Conservation (phyloP, 2,329 filamentous ascomycete species). For the Coleophoma eucalyptorum region DNA sequence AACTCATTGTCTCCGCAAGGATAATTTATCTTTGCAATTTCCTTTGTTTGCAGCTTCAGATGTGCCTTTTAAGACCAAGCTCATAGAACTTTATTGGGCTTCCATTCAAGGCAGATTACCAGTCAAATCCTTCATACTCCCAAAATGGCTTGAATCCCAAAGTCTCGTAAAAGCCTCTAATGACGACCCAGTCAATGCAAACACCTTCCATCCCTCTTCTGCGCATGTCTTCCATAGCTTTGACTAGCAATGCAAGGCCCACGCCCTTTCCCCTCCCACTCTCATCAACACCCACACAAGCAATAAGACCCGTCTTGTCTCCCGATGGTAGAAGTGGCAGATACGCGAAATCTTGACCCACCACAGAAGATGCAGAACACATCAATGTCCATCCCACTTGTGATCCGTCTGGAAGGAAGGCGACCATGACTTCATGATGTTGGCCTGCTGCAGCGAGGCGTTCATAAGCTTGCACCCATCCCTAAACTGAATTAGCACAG, state of each 20-base stretch:
- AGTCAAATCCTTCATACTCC: slow-evolving; percentile 30
- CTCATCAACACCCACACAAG: slow-evolving; percentile 37
- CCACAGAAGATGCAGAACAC: slow-evolving; percentile 28
- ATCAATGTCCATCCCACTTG: slow-evolving; percentile 43
- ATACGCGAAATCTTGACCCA: slow-evolving; percentile 35
- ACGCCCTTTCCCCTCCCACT: slow-evolving; percentile 33
- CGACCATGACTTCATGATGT: slow-evolving; percentile 36
- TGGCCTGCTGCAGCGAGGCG: slow-evolving; percentile 28
- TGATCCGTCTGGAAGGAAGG: slow-evolving; percentile 30
- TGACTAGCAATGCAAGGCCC: slow-evolving; percentile 36
- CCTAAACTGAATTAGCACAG: slow-evolving; percentile 17
- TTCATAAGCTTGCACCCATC: slow-evolving; percentile 37
- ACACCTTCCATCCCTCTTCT: slow-evolving; percentile 34
- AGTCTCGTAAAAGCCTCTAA: slow-evolving; percentile 40
- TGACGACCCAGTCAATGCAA: slow-evolving; percentile 38
- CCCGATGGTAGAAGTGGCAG: slow-evolving; percentile 29
- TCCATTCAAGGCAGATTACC: slow-evolving; percentile 3
- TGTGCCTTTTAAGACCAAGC: too few species aligned
- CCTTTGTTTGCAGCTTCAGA: too few species aligned
- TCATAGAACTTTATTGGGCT: too few species aligned
- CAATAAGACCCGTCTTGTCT: slow-evolving; percentile 38
- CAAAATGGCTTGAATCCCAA: slow-evolving; percentile 35
- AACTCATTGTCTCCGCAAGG: too few species aligned
- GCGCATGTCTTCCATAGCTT: slow-evolving; percentile 39
- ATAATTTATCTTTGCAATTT: too few species aligned